Conservation (phyloP, 2,329 filamentous ascomycete genomes). For the Cercospora janseana region DNA sequence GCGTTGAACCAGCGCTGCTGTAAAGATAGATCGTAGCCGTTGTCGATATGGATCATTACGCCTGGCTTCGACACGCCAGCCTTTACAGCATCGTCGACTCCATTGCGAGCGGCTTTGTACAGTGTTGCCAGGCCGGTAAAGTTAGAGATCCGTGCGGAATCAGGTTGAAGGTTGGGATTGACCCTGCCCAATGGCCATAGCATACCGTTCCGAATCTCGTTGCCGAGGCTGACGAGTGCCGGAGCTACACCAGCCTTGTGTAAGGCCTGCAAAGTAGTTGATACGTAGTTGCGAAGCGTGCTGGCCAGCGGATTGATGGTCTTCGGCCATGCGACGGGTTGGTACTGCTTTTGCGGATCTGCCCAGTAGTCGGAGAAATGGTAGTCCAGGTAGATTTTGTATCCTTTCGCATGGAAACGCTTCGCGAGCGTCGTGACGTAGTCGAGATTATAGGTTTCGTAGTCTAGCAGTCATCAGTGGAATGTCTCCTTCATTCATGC, state of each 20-base stretch:
- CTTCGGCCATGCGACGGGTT: slow-evolving; percentile 39
- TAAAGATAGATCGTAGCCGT: slow-evolving; percentile 36
- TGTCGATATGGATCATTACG: slow-evolving; percentile 40
- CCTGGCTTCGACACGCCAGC: slow-evolving; percentile 34
- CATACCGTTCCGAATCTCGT: slow-evolving; percentile 43
- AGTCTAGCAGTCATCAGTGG: slow-evolving; percentile 11
- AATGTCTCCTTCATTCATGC: too few relatives aligned
- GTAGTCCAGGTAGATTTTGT: slow-evolving; percentile 42
- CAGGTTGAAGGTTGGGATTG: slow-evolving; percentile 39
- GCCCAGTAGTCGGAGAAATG: slow-evolving; percentile 39
- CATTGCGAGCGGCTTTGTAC: slow-evolving; percentile 34
- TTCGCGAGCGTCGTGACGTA: slow-evolving; percentile 39
- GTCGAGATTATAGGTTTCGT: slow-evolving; percentile 35
- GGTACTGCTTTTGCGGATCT: slow-evolving; percentile 39
- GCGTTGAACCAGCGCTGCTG: slow-evolving; percentile 37
- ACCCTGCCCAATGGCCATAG: slow-evolving; percentile 40
- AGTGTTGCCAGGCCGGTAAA: slow-evolving; percentile 38
- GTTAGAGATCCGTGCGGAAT: slow-evolving; percentile 33
- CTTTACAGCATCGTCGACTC: slow-evolving; percentile 35
- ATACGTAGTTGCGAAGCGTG: slow-evolving; percentile 39
- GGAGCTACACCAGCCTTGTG: slow-evolving; percentile 42
- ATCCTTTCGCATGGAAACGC: slow-evolving; percentile 39
- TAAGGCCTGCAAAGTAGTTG: slow-evolving; percentile 42
- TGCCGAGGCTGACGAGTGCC: slow-evolving; percentile 44
- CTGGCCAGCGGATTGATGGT: slow-evolving; percentile 33